phyloP scores from a whole-genome alignment of 2,329 filamentous ascomycete genomes.

The Cordyceps militaris region DNA sequence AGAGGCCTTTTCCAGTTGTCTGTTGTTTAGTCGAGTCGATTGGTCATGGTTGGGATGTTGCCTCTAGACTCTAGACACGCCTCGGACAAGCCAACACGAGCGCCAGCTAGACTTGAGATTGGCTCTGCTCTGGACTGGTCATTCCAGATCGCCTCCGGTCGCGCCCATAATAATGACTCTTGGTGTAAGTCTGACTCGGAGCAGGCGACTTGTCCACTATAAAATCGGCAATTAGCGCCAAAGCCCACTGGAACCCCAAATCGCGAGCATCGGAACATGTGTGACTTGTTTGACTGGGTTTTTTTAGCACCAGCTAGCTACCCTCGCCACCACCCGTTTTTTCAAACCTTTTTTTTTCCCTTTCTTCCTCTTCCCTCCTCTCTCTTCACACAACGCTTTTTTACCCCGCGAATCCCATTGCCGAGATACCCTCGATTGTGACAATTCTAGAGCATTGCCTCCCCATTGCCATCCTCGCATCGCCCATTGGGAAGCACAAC shows the following conservation, averaged over 20 bases:
- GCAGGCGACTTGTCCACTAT: background rate
- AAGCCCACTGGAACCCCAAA: background rate
- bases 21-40: too few species aligned
- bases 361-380: slow-evolving; percentile 9
- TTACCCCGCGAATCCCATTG: background rate
- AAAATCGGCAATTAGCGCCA: background rate
- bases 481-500: background rate
- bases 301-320: background rate
- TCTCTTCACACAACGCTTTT: slow-evolving; percentile 13
- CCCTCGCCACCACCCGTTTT: slow-evolving; percentile 5
- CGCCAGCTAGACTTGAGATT: background rate
- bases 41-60: too few species aligned
- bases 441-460: background rate
- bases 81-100: too few species aligned
- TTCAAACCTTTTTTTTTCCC: slow-evolving; percentile 10
- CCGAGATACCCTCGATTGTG: too few species aligned
- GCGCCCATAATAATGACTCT: background rate
- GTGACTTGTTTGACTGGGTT: too few species aligned
- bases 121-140: background rate
- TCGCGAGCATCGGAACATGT: background rate
- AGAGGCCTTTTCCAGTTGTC: too few species aligned
- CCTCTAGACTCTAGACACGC: too few species aligned
- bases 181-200: background rate
- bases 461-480: background rate
- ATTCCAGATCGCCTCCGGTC: background rate